Evolutionary conservation across 2,329 filamentous ascomycete genomes (phyloP).

Genomic region (Aspergillus sp.): DNA sequence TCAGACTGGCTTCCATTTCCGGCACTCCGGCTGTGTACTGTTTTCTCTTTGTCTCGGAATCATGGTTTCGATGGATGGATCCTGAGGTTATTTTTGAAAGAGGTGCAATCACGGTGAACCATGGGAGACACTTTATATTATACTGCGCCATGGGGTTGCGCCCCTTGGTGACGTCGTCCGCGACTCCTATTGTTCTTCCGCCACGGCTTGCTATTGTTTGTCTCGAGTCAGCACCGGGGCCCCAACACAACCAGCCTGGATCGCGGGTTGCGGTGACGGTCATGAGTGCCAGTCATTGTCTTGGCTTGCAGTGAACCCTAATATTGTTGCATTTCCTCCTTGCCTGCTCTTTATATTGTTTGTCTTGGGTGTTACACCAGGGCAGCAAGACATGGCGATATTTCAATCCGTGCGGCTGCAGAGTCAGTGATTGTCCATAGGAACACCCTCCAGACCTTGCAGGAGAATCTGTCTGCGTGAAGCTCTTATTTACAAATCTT

Average conservation of each 20-base stretch:
- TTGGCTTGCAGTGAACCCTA: neutral
- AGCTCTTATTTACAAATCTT: conserved; percentile 16
- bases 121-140: conserved; percentile 5
- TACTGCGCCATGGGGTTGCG: neutral
- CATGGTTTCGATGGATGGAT: neutral
- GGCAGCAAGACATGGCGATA: neutral
- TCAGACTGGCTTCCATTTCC: neutral
- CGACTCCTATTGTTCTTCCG: conserved; percentile 27
- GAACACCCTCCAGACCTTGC: neutral
- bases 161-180: conserved; percentile 6
- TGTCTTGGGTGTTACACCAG: conserved; percentile 25
- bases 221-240: conserved; percentile 2
- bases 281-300: conserved; percentile 1
- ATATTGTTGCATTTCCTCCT: conserved; percentile 5
- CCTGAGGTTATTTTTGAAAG: neutral
- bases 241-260: conserved; percentile 5
- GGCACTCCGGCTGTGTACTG: neutral
- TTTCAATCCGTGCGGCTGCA: neutral
- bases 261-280: neutral
- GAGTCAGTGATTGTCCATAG: neutral
- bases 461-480: neutral
- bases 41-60: neutral
- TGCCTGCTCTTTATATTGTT: conserved; percentile 12
- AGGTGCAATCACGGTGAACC: neutral
- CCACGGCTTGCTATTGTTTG: conserved; percentile 26